Evolutionary conservation across 2,329 filamentous ascomycete genomes (phyloP).

Genomic region (Sphaerostilbella broomeana): DNA sequence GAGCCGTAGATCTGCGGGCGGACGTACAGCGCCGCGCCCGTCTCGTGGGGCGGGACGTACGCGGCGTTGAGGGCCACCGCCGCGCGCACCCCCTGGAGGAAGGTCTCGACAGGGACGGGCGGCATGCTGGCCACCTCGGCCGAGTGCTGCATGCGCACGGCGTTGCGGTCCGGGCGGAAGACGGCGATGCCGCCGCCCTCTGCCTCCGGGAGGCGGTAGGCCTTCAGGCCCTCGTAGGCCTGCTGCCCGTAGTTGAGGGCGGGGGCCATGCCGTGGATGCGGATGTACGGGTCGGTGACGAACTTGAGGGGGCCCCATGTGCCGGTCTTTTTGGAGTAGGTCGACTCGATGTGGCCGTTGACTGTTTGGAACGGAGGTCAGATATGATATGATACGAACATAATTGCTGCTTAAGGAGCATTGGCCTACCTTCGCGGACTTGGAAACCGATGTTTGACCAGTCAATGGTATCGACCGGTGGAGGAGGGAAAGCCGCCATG

Average conservation of each 20-base stretch:
- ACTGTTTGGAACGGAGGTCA: constrained; percentile 42
- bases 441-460: constrained; percentile 92
- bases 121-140: constrained; percentile 80
- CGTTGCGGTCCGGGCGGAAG: constrained; percentile 85
- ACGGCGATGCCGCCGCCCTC: constrained; percentile 68
- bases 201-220: constrained; percentile 72
- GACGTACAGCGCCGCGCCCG: constrained; percentile 87
- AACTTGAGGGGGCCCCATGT: constrained; percentile 75
- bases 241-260: constrained; percentile 96
- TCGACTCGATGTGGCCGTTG: constrained; percentile 88
- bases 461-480: constrained; percentile 76
- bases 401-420: background rate
- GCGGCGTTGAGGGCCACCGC: constrained; percentile 85
- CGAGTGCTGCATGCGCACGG: constrained; percentile 74
- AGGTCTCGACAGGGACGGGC: constrained; percentile 66
- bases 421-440: constrained; percentile 69
- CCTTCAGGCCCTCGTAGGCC: constrained; percentile 97
- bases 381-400: background rate
- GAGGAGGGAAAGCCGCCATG: constrained; percentile 63
- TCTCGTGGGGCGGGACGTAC: constrained; percentile 83
- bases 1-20: constrained; percentile 84
- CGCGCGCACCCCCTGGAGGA: constrained; percentile 67
- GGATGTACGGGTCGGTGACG: constrained; percentile 75
- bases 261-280: constrained; percentile 90
- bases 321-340: constrained; percentile 67